phyloP scores from a whole-genome alignment of 176 grass and related monocot genomes.

The Oryza meyeriana region DNA sequence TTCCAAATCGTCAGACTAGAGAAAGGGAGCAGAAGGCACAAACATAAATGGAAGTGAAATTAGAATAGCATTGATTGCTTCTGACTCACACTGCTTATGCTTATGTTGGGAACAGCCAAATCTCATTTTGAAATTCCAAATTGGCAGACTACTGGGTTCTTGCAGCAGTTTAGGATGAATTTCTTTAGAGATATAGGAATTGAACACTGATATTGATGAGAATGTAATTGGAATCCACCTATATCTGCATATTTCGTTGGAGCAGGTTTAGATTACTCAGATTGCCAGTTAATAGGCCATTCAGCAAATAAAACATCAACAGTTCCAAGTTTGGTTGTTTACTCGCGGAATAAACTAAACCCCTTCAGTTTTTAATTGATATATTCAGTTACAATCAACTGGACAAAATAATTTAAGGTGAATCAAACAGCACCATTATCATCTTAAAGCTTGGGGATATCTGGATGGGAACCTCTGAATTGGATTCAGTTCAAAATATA shows the following conservation, averaged over 20 bases:
- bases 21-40: not conserved
- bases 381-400: not conserved
- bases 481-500: not conserved
- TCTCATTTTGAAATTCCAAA: not conserved
- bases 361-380: not conserved
- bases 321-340: not conserved
- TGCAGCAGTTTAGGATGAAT: not conserved
- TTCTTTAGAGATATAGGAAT: not conserved
- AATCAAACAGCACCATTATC: not conserved
- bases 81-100: not conserved
- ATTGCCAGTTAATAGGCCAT: slow-evolving; percentile 1
- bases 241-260: not conserved
- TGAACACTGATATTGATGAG: not conserved
- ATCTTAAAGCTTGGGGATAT: not conserved
- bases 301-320: slow-evolving; percentile 1
- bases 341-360: not conserved
- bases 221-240: not conserved
- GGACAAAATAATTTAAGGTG: not conserved
- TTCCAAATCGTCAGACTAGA: not conserved
- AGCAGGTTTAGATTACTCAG: not conserved
- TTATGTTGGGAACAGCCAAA: not conserved
- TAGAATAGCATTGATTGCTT: not conserved
- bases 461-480: not conserved
- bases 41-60: not conserved
- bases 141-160: not conserved